These are phyloP conservation scores for Cordia subcordata DNA, from an alignment of 257 asterid species.

Conservation along the genomic window DNA sequence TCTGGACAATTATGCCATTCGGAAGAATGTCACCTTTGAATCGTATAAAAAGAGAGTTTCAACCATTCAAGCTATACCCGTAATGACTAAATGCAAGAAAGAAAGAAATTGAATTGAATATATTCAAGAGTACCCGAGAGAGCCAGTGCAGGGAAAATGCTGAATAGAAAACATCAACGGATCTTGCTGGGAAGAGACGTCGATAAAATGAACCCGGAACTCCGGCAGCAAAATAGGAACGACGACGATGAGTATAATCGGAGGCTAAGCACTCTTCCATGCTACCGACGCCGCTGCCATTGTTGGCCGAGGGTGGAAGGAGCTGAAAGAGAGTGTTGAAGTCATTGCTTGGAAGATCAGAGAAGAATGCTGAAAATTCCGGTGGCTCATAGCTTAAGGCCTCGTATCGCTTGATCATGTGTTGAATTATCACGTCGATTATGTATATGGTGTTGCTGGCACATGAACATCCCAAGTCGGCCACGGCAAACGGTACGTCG, in stretches of 20 bases:
- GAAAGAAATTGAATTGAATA: no score
- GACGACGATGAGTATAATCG: conserved; percentile 47
- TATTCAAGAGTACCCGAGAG: conserved; percentile 76
- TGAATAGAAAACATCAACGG: conserved; percentile 74
- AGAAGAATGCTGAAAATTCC: conserved; percentile 79
- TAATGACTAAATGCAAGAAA: no score
- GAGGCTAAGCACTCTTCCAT: conserved; percentile 91
- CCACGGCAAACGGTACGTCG: conserved; percentile 61
- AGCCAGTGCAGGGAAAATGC: conserved; percentile 98
- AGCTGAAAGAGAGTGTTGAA: conserved; percentile 86
- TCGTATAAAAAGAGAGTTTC: no score
- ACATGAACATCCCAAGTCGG: conserved; percentile 88
- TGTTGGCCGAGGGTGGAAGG: conserved; percentile 53
- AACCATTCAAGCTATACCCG: no score
- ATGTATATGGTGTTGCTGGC: conserved; percentile 83
- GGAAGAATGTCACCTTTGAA: no score
- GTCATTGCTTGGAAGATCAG: conserved; percentile 90
- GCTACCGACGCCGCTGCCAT: conserved; percentile 54
- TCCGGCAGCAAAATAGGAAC: conserved; percentile 89
- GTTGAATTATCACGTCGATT: conserved; percentile 69
- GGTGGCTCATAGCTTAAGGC: conserved; percentile 39
- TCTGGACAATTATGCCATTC: no score
- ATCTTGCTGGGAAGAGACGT: conserved; percentile 72
- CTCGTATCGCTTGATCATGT: conserved; percentile 62
- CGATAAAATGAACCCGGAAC: conserved; percentile 93